These are phyloP conservation scores for Cercophora sp. DNA, from an alignment of 495 filamentous ascomycete genomes.

Conservation along the genomic window DNA sequence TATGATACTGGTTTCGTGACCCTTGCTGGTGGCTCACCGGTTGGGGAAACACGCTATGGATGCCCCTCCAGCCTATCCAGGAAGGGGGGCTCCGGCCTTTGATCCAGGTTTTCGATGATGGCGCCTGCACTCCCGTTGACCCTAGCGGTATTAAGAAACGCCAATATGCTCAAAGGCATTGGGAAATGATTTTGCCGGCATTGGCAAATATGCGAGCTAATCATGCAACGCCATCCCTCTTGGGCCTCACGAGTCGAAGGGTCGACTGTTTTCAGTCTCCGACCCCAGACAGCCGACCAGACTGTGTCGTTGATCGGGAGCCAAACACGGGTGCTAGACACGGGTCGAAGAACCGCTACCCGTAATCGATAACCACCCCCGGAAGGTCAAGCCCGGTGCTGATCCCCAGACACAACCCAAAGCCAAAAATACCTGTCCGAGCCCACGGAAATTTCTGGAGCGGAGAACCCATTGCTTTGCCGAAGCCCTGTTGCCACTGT, in stretches of 20 bases:
- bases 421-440: slow-evolving; percentile 15
- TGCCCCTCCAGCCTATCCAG: slow-evolving; percentile 16
- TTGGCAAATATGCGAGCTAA: slow-evolving; percentile 35
- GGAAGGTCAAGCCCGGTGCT: slow-evolving; percentile 11
- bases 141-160: slow-evolving; percentile 23
- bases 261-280: slow-evolving; percentile 6
- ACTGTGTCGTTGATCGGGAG: slow-evolving; percentile 5
- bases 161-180: slow-evolving; percentile 29
- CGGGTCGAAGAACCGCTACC: slow-evolving; percentile 4
- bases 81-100: slow-evolving; percentile 11
- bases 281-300: slow-evolving; percentile 6
- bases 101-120: slow-evolving; percentile 28
- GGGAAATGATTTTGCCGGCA: slow-evolving; percentile 34
- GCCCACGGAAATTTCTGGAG: slow-evolving; percentile 9
- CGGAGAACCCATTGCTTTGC: no score
- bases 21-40: slow-evolving; percentile 17
- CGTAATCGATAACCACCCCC: slow-evolving; percentile 15
- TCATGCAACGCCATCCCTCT: slow-evolving; percentile 26
- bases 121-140: slow-evolving; percentile 21
- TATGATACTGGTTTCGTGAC: slow-evolving; percentile 18
- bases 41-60: slow-evolving; percentile 11
- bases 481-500: not conserved
- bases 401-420: slow-evolving; percentile 10
- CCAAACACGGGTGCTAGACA: slow-evolving; percentile 8
- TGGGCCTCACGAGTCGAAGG: slow-evolving; percentile 10